These are phyloP conservation scores for Gloeophyllum trabeum DNA, from an alignment of 768 basidiomycete species.

Conservation along the genomic window DNA sequence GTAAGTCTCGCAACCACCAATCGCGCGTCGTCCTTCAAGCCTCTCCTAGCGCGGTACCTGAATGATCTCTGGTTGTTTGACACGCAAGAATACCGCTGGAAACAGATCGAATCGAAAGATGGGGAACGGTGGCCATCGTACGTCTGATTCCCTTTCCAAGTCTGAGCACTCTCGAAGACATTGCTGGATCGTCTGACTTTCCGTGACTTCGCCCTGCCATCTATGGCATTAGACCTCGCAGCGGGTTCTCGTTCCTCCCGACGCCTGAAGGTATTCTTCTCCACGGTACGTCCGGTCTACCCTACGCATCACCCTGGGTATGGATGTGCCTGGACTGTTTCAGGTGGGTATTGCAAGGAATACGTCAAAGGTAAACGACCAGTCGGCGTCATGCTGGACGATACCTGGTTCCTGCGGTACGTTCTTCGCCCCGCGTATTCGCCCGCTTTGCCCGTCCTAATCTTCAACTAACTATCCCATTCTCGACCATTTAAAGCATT, in stretches of 20 bases:
- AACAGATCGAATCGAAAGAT: slow-evolving; percentile 62
- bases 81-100: slow-evolving; percentile 81
- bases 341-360: slow-evolving; percentile 88
- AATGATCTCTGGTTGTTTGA: slow-evolving; percentile 84
- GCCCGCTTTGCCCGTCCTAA: too few relatives aligned
- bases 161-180: not conserved
- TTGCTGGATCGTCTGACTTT: not conserved
- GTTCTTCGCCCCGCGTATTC: too few relatives aligned
- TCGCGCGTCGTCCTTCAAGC: not conserved
- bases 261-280: slow-evolving; percentile 69
- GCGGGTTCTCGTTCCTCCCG: slow-evolving; percentile 80
- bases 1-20: slow-evolving; percentile 26
- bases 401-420: slow-evolving; percentile 80
- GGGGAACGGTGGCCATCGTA: slow-evolving; percentile 66
- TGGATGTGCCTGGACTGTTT: not conserved
- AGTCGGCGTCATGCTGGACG: slow-evolving; percentile 79
- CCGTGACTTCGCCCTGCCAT: not conserved
- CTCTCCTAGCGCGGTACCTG: slow-evolving; percentile 54
- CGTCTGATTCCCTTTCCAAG: slow-evolving; percentile 11
- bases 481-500: not conserved
- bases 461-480: not conserved
- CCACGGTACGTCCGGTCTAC: slow-evolving; percentile 40
- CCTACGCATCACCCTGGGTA: not conserved
- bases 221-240: slow-evolving; percentile 39
- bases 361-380: slow-evolving; percentile 79